Conservation (phyloP, 805 yeast species). For the Metschnikowia continentalis region DNA sequence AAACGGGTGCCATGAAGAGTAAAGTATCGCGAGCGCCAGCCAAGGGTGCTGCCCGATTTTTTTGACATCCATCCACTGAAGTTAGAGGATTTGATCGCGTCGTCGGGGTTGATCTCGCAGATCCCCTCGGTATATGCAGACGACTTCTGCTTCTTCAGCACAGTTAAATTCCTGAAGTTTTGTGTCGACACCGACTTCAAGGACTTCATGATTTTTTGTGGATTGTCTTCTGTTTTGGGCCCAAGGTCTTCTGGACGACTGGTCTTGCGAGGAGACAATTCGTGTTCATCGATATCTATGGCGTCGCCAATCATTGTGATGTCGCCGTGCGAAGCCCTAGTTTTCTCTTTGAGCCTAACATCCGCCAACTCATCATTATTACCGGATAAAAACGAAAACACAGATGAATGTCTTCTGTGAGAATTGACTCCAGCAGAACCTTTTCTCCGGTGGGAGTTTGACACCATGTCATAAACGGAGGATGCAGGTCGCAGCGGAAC, state of each 20-base stretch:
- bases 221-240: constrained; percentile 22
- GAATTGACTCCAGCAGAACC: constrained; percentile 26
- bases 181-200: constrained; percentile 53
- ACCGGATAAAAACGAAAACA: constrained; percentile 47
- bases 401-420: constrained; percentile 60
- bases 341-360: not conserved
- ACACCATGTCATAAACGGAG: constrained; percentile 46
- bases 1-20: constrained; percentile 89
- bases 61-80: constrained; percentile 96
- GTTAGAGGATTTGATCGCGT: constrained; percentile 71
- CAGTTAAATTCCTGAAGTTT: constrained; percentile 42
- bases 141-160: constrained; percentile 57
- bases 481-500: constrained; percentile 41
- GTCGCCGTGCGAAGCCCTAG: constrained; percentile 7
- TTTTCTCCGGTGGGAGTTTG: constrained; percentile 25
- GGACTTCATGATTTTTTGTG: constrained; percentile 40
- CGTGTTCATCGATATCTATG: constrained; percentile 31
- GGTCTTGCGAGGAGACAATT: constrained; percentile 35
- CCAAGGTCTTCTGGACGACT: constrained; percentile 23
- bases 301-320: constrained; percentile 13
- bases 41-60: constrained; percentile 70
- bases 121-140: constrained; percentile 89
- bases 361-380: constrained; percentile 20
- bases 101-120: constrained; percentile 65
- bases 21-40: constrained; percentile 87